Evolutionary conservation across 2,329 filamentous ascomycete species (phyloP), one percentile per base, ranked within the genome.

Genomic region (Monilinia laxa): DNA sequence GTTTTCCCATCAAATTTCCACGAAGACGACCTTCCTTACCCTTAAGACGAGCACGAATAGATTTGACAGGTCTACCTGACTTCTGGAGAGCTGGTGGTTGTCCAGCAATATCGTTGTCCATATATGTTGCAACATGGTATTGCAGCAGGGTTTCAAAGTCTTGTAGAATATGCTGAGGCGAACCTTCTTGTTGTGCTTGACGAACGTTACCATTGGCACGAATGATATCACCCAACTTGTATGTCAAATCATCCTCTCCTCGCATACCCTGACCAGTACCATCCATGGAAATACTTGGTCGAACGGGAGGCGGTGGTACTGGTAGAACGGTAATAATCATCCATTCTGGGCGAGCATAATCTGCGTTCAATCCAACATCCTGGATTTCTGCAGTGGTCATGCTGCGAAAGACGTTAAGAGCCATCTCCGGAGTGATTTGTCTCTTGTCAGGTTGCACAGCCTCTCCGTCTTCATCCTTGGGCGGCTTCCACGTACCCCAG

Each of bases 1-100:
- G 93, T 83, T 99, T 99, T 71, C 95, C 95, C 96, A 99, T 99
- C 84, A 99, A 83, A 80, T 99, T 99, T 77, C 96, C 95, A 81
- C 95, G 90, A 31, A 99, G 87, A 84, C 95, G 93, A 73, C 95
- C 95, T 77, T 99, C 95, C 81, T 99, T 99, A 70, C 96, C 96
- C 87, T 99, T 99, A 78, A 99, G 84, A 80, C 95, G 93, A 69
- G 93, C 93, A 74, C 96, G 91, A 71, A 99, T 96, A 20, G 95
- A 93, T 82, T 99, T 99, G 72, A 99, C 90, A 0, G 96, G 93
- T 76, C 96, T 89, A 58, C 96, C 96, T 66, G 93, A 97, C 83
- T 99, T 99, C 76, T 99, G 96, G 76, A 98, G 83, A 3, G 95
- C 94, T 73, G 95, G 93, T 3, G 95, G 95, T 73, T 96, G 89